Evolutionary conservation across 257 asterid species (phyloP).

Genomic region (Paraleonurus japonicus): DNA sequence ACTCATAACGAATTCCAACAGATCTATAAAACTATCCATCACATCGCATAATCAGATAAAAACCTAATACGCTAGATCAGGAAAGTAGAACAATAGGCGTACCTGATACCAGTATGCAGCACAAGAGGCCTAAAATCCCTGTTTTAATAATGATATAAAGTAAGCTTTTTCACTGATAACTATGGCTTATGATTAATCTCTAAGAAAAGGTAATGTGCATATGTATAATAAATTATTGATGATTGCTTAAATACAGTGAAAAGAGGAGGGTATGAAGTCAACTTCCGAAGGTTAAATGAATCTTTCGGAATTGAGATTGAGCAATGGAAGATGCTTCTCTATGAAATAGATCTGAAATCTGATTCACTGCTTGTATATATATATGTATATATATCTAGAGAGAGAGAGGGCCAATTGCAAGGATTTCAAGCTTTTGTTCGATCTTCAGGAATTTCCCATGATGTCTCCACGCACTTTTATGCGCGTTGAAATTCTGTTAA

Average conservation of each 20-base stretch:
- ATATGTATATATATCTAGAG: not conserved
- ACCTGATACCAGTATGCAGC: slow-evolving; percentile 30
- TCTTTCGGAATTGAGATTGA: slow-evolving; percentile 37
- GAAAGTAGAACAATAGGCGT: slow-evolving; percentile 9
- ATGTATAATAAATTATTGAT: not conserved
- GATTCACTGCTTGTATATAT: not conserved
- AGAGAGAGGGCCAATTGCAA: slow-evolving; percentile 16
- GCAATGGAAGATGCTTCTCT: slow-evolving; percentile 21
- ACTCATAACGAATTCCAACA: slow-evolving; percentile 17
- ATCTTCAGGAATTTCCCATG: slow-evolving; percentile 19
- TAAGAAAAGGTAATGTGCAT: slow-evolving; percentile 31
- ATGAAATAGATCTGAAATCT: slow-evolving; percentile 44
- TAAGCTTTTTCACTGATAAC: slow-evolving; percentile 10
- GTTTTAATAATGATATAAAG: slow-evolving; percentile 12
- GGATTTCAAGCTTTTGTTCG: slow-evolving; percentile 1
- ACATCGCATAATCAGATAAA: slow-evolving; percentile 26
- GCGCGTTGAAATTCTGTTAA: slow-evolving; percentile 21
- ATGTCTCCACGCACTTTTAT: slow-evolving; percentile 29
- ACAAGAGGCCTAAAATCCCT: slow-evolving; percentile 16
- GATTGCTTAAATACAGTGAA: slow-evolving; percentile 33
- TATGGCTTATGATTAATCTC: slow-evolving; percentile 20
- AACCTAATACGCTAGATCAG: not conserved
- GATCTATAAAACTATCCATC: slow-evolving; percentile 23
- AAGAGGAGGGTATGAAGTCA: slow-evolving; percentile 39
- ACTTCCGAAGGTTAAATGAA: slow-evolving; percentile 43